Evolutionary conservation across 2,329 filamentous ascomycete species (phyloP).

Genomic region (Pestalotiopsis sp.): DNA sequence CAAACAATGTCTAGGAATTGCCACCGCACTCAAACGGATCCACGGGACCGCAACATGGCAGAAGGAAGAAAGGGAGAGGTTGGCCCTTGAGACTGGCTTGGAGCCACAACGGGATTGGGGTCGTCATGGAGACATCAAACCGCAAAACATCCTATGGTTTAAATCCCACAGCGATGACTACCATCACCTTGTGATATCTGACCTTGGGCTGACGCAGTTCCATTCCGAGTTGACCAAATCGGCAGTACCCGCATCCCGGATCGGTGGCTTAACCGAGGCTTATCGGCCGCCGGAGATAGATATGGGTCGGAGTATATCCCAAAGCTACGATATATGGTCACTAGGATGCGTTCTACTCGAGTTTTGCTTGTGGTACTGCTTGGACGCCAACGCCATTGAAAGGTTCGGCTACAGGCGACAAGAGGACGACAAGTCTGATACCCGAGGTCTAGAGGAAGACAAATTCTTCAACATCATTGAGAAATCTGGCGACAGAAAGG

Average conservation of each 20-base stretch:
- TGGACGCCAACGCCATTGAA: not conserved
- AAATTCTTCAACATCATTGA: not conserved
- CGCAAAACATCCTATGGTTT: conserved; percentile 29
- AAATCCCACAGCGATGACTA: not conserved
- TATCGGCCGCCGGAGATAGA: conserved; percentile 25
- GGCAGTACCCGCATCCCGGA: not conserved
- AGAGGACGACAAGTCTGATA: not conserved
- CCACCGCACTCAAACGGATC: conserved; percentile 7
- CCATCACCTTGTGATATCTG: conserved; percentile 20
- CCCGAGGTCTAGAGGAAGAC: not conserved
- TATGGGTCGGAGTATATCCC: conserved; percentile 16
- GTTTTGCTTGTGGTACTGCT: conserved; percentile 22
- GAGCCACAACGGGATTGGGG: not conserved
- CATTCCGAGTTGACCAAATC: conserved; percentile 10
- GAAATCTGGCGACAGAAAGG: not conserved
- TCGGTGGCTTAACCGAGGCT: not conserved
- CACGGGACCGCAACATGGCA: conserved; percentile 11
- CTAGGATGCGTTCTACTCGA: conserved; percentile 30
- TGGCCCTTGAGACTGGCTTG: not conserved
- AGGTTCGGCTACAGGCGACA: not conserved
- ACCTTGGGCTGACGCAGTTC: conserved; percentile 23
- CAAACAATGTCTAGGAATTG: conserved; percentile 6
- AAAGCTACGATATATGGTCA: conserved; percentile 28
- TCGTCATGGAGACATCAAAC: conserved; percentile 19
- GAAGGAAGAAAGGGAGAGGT: not conserved